Evolutionary conservation across 495 filamentous ascomycete genomes (phyloP).

Genomic region (Annulohypoxylon nitens): DNA sequence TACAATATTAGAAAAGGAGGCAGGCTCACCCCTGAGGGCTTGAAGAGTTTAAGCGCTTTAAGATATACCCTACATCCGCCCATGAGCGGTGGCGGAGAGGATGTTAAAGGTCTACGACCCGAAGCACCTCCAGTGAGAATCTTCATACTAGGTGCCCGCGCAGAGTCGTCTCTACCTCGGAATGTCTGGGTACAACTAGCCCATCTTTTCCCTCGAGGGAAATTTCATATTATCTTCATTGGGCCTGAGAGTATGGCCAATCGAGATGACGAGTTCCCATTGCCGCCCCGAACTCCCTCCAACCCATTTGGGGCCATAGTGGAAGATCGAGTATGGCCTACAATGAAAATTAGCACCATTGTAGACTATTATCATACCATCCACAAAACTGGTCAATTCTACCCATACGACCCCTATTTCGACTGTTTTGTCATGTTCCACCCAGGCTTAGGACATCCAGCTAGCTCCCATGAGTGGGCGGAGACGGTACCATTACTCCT

Average conservation of each 20-base stretch:
- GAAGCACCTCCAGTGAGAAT: slow-evolving; percentile 88
- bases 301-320: slow-evolving; percentile 95
- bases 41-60: slow-evolving; percentile 92
- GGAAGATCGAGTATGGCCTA: slow-evolving; percentile 84
- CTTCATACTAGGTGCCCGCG: slow-evolving; percentile 94
- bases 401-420: slow-evolving; percentile 97
- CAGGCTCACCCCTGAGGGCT: slow-evolving; percentile 84
- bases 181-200: slow-evolving; percentile 93
- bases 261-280: slow-evolving; percentile 88
- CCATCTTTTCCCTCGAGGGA: slow-evolving; percentile 85
- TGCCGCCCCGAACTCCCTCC: slow-evolving; percentile 81
- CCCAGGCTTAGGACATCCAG: slow-evolving; percentile 93
- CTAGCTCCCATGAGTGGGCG: slow-evolving; percentile 91
- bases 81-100: slow-evolving; percentile 76
- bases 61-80: slow-evolving; percentile 94
- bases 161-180: slow-evolving; percentile 93
- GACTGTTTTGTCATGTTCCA: slow-evolving; percentile 97
- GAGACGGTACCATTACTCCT: slow-evolving; percentile 89
- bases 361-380: slow-evolving; percentile 99
- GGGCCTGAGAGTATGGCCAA: slow-evolving; percentile 95
- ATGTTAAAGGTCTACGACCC: slow-evolving; percentile 82
- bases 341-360: slow-evolving; percentile 95
- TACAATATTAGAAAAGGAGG: slow-evolving; percentile 80
- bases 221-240: slow-evolving; percentile 91
- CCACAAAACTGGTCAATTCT: slow-evolving; percentile 87